These are phyloP conservation scores for Diplotaxis tenuifolia DNA, from an alignment of 345 rosid genomes.

Conservation along the genomic window DNA sequence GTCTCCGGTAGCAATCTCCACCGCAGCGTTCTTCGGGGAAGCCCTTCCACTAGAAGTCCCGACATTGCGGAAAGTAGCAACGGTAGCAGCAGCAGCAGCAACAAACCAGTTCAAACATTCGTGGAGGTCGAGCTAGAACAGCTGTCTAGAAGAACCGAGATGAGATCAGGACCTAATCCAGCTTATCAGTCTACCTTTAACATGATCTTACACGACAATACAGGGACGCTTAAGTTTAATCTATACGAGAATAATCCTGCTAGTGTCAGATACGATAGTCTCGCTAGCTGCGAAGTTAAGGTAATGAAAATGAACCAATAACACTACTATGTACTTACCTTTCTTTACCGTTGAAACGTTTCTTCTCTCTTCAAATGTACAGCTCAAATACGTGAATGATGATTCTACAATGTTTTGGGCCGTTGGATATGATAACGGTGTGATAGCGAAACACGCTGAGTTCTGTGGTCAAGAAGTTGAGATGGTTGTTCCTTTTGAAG, in stretches of 20 bases:
- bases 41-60: conserved; percentile 58
- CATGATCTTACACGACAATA: conserved; percentile 81
- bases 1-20: conserved; percentile 69
- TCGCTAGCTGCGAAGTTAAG: conserved; percentile 92
- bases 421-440: conserved; percentile 65
- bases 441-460: conserved; percentile 71
- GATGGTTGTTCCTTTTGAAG: conserved; percentile 92
- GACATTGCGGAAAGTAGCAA: conserved; percentile 37
- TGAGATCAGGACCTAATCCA: conserved; percentile 64
- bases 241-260: conserved; percentile 64
- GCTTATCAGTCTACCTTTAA: conserved; percentile 81
- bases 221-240: conserved; percentile 67
- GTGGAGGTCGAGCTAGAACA: conserved; percentile 91
- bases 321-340: neutral
- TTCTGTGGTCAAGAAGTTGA: conserved; percentile 84
- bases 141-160: conserved; percentile 69
- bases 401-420: conserved; percentile 97
- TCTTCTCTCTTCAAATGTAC: conserved; percentile 24
- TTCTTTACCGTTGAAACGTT: neutral
- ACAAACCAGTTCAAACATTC: conserved; percentile 68
- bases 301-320: conserved; percentile 33
- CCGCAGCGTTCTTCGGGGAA: conserved; percentile 54
- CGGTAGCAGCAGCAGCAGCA: conserved; percentile 33
- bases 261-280: conserved; percentile 61
- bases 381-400: conserved; percentile 78